phyloP scores from a whole-genome alignment of 495 filamentous ascomycete genomes.

The Mycothermus thermophilus region DNA sequence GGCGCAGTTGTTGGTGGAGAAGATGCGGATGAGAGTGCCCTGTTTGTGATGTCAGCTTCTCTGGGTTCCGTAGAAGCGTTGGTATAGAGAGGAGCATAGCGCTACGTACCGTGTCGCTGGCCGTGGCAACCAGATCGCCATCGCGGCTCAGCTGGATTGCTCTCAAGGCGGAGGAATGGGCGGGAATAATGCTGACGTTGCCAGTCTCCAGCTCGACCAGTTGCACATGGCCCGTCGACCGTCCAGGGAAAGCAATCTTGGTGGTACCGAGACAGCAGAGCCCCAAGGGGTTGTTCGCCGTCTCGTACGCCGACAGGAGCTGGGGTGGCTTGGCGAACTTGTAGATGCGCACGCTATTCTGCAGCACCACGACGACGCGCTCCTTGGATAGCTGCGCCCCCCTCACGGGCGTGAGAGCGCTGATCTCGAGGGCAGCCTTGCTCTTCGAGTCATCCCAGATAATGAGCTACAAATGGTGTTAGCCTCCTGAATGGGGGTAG shows the following conservation, averaged over 20 bases:
- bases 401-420: conserved; percentile 48
- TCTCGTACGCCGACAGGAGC: conserved; percentile 66
- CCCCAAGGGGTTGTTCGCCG: conserved; percentile 72
- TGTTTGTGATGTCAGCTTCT: conserved; percentile 17
- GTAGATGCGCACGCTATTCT: conserved; percentile 74
- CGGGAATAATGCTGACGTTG: conserved; percentile 88
- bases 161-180: conserved; percentile 64
- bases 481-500: not conserved
- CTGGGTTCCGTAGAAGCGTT: no score
- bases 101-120: conserved; percentile 60
- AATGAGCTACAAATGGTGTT: conserved; percentile 42
- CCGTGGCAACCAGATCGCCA: conserved; percentile 74
- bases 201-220: conserved; percentile 67
- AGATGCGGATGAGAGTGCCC: conserved; percentile 83
- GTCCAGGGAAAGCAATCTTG: conserved; percentile 66
- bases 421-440: conserved; percentile 49
- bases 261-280: conserved; percentile 64
- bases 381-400: conserved; percentile 64
- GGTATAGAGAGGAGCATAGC: not conserved
- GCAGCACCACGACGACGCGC: conserved; percentile 66
- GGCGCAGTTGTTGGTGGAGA: conserved; percentile 60
- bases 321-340: conserved; percentile 61
- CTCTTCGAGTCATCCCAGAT: conserved; percentile 86
- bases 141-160: conserved; percentile 71
- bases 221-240: conserved; percentile 81